These are phyloP conservation scores for Lactarius sp. DNA, from an alignment of 768 basidiomycete genomes.

Conservation along the genomic window DNA sequence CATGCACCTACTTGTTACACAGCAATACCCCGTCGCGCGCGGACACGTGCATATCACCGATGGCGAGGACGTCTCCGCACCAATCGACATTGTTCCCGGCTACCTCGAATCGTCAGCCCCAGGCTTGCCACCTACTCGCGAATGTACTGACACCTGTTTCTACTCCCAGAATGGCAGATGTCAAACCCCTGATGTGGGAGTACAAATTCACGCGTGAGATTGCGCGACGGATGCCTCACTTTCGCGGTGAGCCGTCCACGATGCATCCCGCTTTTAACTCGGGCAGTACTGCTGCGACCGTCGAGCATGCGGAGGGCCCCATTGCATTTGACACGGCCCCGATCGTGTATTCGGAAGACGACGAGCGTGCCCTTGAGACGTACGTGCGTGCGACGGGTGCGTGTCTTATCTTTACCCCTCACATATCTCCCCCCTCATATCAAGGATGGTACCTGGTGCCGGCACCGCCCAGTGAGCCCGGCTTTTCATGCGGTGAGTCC, in stretches of 20 bases:
- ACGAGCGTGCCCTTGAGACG: conserved; percentile 34
- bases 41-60: conserved; percentile 29
- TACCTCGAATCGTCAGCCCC: conserved; percentile 26
- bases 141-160: neutral
- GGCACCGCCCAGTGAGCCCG: neutral
- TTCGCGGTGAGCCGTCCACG: conserved; percentile 33
- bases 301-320: conserved; percentile 23
- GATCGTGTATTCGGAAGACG: conserved; percentile 34
- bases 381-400: conserved; percentile 26
- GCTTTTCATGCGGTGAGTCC: conserved; percentile 19
- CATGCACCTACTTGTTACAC: neutral
- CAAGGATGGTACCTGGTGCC: neutral
- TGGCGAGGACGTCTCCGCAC: conserved; percentile 24
- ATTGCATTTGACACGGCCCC: conserved; percentile 30
- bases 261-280: conserved; percentile 33
- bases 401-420: neutral
- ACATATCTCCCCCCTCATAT: neutral
- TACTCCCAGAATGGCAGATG: conserved; percentile 30
- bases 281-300: conserved; percentile 29
- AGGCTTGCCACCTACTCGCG: no score
- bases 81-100: conserved; percentile 28
- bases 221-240: conserved; percentile 46
- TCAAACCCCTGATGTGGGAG: conserved; percentile 43
- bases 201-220: conserved; percentile 56
- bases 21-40: conserved; percentile 26